Conservation (phyloP, 2,329 filamentous ascomycete species). For the Ophiosphaerella korrae region DNA sequence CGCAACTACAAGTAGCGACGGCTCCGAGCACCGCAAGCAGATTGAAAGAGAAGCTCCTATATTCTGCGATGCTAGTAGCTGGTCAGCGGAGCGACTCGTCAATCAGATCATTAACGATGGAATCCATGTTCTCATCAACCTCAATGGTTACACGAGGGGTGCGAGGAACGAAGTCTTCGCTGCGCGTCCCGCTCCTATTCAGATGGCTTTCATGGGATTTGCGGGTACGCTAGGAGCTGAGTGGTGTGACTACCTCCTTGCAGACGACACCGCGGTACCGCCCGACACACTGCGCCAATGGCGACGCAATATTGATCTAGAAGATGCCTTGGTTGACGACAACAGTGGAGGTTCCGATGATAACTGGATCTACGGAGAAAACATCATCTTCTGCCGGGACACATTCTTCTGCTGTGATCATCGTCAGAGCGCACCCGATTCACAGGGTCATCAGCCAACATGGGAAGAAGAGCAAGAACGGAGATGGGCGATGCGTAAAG, state of each 20-base stretch:
- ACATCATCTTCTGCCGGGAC: conserved; percentile 90
- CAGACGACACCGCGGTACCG: conserved; percentile 86
- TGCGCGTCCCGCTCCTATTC: conserved; percentile 88
- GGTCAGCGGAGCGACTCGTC: conserved; percentile 83
- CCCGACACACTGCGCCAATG: conserved; percentile 78
- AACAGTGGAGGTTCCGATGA: conserved; percentile 72
- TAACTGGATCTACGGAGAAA: conserved; percentile 95
- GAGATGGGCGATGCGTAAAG: conserved; percentile 91
- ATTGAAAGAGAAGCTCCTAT: conserved; percentile 92
- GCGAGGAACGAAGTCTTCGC: conserved; percentile 98
- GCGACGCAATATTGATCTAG: conserved; percentile 73
- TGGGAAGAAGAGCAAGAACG: conserved; percentile 85
- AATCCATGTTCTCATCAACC: conserved; percentile 92
- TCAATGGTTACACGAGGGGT: conserved; percentile 97
- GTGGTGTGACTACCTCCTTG: conserved; percentile 97
- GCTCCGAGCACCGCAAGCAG: conserved; percentile 84
- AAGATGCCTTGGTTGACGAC: conserved; percentile 67
- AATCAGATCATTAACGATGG: conserved; percentile 84
- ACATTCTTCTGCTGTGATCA: conserved; percentile 99
- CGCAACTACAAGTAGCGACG: conserved; percentile 89
- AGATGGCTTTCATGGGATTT: conserved; percentile 99
- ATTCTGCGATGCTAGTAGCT: conserved; percentile 85
- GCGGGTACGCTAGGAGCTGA: conserved; percentile 94
- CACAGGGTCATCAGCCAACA: conserved; percentile 64
- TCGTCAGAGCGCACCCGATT: conserved; percentile 81